A percentile compares a stretch with the other conserved stretches of the same genome.
Evolutionary conservation across 768 basidiomycete genomes (phyloP).

Genomic region (Cantharellus cinnabarinus): DNA sequence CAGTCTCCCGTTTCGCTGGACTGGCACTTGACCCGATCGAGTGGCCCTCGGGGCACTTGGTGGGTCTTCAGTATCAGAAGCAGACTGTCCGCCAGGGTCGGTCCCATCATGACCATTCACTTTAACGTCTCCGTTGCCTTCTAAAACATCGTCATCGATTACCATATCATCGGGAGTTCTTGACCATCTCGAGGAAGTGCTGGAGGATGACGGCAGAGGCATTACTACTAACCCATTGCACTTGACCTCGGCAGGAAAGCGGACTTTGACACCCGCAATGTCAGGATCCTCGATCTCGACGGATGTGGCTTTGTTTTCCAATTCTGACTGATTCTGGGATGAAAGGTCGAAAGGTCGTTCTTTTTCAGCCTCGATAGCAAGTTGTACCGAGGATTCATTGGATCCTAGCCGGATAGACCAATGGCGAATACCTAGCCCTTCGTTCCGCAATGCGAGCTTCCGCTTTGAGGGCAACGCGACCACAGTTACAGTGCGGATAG

Average conservation of each 20-base stretch:
- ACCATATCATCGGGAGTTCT: no score
- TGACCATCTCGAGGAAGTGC: not conserved
- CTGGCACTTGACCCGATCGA: not conserved
- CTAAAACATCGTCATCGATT: no score
- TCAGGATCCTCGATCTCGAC: not conserved
- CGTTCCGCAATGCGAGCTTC: constrained; percentile 30
- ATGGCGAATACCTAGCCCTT: constrained; percentile 14
- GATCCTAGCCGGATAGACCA: not conserved
- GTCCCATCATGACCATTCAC: not conserved
- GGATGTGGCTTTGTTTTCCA: not conserved
- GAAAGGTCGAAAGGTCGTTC: not conserved
- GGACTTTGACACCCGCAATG: not conserved
- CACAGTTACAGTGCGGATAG: constrained; percentile 25
- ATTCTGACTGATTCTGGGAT: not conserved
- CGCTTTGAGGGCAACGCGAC: constrained; percentile 40
- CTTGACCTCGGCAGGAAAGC: not conserved
- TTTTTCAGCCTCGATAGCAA: not conserved
- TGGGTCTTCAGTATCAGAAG: not conserved
- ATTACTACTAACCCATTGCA: not conserved
- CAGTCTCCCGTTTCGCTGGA: not conserved
- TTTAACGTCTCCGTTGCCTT: no score
- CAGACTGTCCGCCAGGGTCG: not conserved
- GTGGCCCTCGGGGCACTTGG: not conserved
- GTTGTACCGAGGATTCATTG: not conserved
- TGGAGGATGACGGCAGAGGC: not conserved